These are phyloP conservation scores for Aethionema arabicum DNA, from an alignment of 345 rosid genomes.

Conservation along the genomic window DNA sequence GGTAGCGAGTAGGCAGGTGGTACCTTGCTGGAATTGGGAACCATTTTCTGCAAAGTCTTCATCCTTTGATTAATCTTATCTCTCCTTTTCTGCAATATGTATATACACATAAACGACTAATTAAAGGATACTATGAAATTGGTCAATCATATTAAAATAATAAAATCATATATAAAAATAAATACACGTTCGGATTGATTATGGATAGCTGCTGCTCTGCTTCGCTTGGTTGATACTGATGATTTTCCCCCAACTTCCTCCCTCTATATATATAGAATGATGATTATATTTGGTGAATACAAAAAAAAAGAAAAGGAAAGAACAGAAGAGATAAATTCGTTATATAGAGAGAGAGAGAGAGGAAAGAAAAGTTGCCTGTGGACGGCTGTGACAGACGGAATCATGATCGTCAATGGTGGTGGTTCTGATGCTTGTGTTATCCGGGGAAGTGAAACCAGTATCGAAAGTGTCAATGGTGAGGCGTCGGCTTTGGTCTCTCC, in stretches of 20 bases:
- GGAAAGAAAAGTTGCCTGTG: slow-evolving; percentile 41
- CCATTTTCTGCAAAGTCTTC: slow-evolving; percentile 94
- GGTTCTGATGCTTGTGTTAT: slow-evolving; percentile 37
- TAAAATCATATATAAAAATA: background rate
- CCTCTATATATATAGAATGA: slow-evolving; percentile 29
- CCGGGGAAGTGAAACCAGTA: slow-evolving; percentile 43
- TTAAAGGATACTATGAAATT: too few species aligned
- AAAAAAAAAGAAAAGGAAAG: background rate
- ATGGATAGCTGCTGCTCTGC: slow-evolving; percentile 93
- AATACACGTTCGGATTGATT: slow-evolving; percentile 95
- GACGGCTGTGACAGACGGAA: slow-evolving; percentile 64
- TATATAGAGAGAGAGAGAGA: background rate
- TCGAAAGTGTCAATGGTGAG: slow-evolving; percentile 58
- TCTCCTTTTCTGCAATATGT: slow-evolving; percentile 74
- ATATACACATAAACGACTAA: background rate
- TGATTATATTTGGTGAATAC: background rate
- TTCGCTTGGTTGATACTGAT: slow-evolving; percentile 71
- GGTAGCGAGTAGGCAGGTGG: slow-evolving; percentile 17
- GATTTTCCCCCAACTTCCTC: slow-evolving; percentile 55
- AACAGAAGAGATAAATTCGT: background rate
- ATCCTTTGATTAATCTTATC: slow-evolving; percentile 96
- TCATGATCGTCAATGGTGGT: slow-evolving; percentile 73
- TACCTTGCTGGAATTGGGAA: slow-evolving; percentile 98
- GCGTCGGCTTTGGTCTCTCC: slow-evolving; percentile 43
- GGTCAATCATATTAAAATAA: background rate